Conservation (phyloP, 73 alveolate species). For the Halteria grandinella region DNA sequence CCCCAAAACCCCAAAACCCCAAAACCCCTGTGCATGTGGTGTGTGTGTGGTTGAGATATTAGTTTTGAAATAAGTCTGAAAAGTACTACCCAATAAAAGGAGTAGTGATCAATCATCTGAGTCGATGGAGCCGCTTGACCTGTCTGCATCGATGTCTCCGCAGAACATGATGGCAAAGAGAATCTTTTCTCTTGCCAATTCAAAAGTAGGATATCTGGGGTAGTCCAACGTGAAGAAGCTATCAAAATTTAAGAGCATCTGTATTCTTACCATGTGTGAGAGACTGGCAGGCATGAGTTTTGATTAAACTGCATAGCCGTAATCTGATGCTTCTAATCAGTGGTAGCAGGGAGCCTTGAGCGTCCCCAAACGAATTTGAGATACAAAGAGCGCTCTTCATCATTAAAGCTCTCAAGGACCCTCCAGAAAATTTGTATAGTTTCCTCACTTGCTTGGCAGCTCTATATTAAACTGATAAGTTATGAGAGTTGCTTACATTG, state of each 20-base stretch:
- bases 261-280: slow-evolving; percentile 83
- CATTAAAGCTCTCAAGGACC: slow-evolving; percentile 81
- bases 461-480: not conserved
- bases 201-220: slow-evolving; percentile 87
- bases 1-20: too few species aligned
- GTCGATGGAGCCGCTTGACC: slow-evolving; percentile 31
- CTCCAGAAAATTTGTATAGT: slow-evolving; percentile 88
- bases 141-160: slow-evolving; percentile 78
- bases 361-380: slow-evolving; percentile 96
- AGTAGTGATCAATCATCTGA: slow-evolving; percentile 56
- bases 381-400: slow-evolving; percentile 83
- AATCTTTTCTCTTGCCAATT: slow-evolving; percentile 79
- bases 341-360: slow-evolving; percentile 88
- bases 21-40: too few species aligned
- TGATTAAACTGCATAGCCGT: slow-evolving; percentile 42
- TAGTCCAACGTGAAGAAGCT: slow-evolving; percentile 89
- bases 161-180: slow-evolving; percentile 88
- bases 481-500: slow-evolving; percentile 50
- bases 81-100: too few species aligned
- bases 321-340: slow-evolving; percentile 68
- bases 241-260: not conserved
- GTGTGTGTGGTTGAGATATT: too few species aligned
- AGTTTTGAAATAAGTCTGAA: too few species aligned
- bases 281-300: slow-evolving; percentile 77
- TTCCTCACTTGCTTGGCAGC: slow-evolving; percentile 70